phyloP scores from a whole-genome alignment of 805 yeast genomes.

The Nakazawaea populi region DNA sequence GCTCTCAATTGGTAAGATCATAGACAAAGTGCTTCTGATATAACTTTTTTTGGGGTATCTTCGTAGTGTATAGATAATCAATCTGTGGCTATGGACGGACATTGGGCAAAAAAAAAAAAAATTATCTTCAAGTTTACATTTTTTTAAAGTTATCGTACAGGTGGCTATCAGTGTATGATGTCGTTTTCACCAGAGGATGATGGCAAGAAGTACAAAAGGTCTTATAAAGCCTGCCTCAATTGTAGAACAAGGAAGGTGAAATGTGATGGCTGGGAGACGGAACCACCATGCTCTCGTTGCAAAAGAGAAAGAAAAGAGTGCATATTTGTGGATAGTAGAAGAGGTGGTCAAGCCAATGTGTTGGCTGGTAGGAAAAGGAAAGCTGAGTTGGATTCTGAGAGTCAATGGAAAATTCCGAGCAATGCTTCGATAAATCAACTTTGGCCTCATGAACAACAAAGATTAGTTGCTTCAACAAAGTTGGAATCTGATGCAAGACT shows the following conservation, averaged over 20 bases:
- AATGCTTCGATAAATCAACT: constrained; percentile 7
- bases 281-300: constrained; percentile 85
- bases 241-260: constrained; percentile 81
- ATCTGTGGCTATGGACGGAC: neutral
- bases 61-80: neutral
- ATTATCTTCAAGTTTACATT: neutral
- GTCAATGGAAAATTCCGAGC: constrained; percentile 3
- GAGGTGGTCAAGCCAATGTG: constrained; percentile 14
- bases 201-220: constrained; percentile 41
- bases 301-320: constrained; percentile 79
- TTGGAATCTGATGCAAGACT: neutral
- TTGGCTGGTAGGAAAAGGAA: constrained; percentile 12
- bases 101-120: neutral
- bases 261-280: constrained; percentile 74
- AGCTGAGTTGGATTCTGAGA: constrained; percentile 7
- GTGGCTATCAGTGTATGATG: neutral
- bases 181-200: neutral
- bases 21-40: neutral
- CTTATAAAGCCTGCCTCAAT: constrained; percentile 78
- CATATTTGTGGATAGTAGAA: constrained; percentile 40
- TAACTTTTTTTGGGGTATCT: neutral
- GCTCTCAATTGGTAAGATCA: neutral
- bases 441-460: constrained; percentile 9
- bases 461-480: neutral
- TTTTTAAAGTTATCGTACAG: neutral